phyloP scores from a whole-genome alignment of 805 yeast genomes.

The Kodamaea restingae region DNA sequence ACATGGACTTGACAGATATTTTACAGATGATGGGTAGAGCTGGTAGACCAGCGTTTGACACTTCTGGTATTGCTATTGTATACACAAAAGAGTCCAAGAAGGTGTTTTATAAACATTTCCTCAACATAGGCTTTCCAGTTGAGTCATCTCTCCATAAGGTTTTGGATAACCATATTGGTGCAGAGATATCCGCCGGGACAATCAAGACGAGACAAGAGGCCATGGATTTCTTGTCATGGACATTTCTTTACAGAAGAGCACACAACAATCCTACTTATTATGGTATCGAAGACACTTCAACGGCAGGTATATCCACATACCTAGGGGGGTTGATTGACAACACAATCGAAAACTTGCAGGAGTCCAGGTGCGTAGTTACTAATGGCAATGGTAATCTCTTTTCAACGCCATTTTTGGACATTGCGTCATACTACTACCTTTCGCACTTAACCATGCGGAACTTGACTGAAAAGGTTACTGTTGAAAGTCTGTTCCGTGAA shows the following conservation, averaged over 20 bases:
- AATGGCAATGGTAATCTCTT: constrained; percentile 46
- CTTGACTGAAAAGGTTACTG: constrained; percentile 50
- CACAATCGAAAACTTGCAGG: constrained; percentile 61
- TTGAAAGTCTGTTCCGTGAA: constrained; percentile 50
- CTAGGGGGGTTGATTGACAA: constrained; percentile 63
- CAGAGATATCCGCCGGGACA: constrained; percentile 71
- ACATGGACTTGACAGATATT: constrained; percentile 80
- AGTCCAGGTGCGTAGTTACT: constrained; percentile 64
- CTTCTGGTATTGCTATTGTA: constrained; percentile 72
- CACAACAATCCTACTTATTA: constrained; percentile 76
- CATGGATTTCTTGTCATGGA: constrained; percentile 71
- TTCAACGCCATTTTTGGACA: constrained; percentile 78
- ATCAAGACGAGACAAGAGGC: constrained; percentile 64
- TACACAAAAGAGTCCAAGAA: constrained; percentile 74
- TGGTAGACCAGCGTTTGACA: constrained; percentile 78
- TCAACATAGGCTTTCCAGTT: constrained; percentile 78
- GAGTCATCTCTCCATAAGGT: constrained; percentile 75
- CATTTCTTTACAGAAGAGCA: constrained; percentile 68
- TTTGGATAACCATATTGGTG: constrained; percentile 76
- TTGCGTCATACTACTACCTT: constrained; percentile 87
- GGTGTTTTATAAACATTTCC: constrained; percentile 70
- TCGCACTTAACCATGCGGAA: constrained; percentile 85
- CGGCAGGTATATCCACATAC: constrained; percentile 54
- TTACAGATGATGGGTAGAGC: constrained; percentile 78
- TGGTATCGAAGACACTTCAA: constrained; percentile 59